Conservation (phyloP, 495 filamentous ascomycete genomes). For the Talaromyces wortmannii region DNA sequence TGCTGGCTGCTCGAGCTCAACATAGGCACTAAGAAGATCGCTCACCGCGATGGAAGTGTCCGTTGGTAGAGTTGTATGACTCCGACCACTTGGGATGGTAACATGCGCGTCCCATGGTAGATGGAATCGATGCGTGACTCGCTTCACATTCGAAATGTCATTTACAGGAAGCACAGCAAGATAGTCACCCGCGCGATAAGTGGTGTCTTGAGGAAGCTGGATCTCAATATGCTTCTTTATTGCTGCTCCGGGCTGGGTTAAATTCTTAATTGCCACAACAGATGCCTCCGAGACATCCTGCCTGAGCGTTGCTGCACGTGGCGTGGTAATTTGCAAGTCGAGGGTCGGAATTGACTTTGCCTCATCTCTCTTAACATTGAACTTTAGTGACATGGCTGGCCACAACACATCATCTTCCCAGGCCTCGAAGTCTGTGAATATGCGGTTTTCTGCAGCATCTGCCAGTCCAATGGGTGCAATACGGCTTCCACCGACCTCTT, state of each 20-base stretch:
- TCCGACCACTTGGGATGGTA: constrained; percentile 26
- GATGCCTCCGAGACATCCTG: no score
- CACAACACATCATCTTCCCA: constrained; percentile 63
- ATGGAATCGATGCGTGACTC: constrained; percentile 23
- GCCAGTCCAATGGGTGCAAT: constrained; percentile 50
- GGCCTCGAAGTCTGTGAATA: constrained; percentile 64
- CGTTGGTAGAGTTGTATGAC: constrained; percentile 49
- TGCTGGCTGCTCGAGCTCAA: constrained; percentile 66
- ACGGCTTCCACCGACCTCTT: constrained; percentile 43
- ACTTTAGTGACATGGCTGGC: constrained; percentile 48
- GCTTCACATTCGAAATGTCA: no score
- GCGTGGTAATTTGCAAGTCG: no score
- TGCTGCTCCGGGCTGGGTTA: no score
- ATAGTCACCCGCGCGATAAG: no score
- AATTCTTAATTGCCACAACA: no score
- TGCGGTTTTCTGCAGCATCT: constrained; percentile 56
- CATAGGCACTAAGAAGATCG: constrained; percentile 60
- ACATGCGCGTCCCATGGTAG: constrained; percentile 57
- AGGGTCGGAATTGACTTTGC: constrained; percentile 21
- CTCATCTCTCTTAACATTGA: constrained; percentile 27
- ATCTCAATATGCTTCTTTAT: no score
- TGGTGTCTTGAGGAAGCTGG: no score
- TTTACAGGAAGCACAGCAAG: no score
- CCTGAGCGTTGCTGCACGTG: no score
- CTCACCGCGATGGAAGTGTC: constrained; percentile 50